A percentile compares a stretch with the other conserved stretches of the same genome.
These are phyloP conservation scores for Acanthamoeba castellanii DNA, from an alignment of 208 protist species.

Conservation along the genomic window DNA sequence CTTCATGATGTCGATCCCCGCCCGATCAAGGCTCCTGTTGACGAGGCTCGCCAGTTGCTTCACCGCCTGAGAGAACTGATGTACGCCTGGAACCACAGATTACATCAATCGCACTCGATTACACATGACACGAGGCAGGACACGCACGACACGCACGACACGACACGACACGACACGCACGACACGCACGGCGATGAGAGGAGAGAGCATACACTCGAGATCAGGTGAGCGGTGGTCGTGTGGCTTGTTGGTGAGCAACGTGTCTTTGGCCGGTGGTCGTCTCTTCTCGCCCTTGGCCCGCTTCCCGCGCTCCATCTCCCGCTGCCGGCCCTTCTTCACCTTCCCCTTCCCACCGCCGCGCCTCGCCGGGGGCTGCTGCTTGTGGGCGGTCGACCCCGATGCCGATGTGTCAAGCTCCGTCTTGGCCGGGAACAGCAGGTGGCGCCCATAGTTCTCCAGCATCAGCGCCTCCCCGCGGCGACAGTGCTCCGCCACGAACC, in stretches of 20 bases:
- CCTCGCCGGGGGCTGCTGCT: background rate
- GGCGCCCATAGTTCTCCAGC: background rate
- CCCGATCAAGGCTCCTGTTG: background rate
- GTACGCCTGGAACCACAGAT: background rate
- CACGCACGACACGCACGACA: too few species aligned
- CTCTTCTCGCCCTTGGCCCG: constrained; percentile 10
- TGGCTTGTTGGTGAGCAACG: background rate
- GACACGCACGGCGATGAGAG: background rate
- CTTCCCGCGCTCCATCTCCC: background rate
- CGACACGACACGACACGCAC: too few species aligned
- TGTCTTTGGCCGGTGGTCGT: background rate
- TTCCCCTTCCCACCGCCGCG: constrained; percentile 15
- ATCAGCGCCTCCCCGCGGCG: background rate
- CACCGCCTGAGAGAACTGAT: constrained; percentile 4
- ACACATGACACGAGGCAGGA: too few species aligned
- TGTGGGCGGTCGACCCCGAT: background rate
- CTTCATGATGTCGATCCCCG: background rate
- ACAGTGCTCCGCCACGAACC: background rate
- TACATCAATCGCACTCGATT: background rate
- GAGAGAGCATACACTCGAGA: background rate
- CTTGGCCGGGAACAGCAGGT: constrained; percentile 24
- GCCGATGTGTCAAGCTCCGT: background rate
- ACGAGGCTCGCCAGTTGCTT: background rate
- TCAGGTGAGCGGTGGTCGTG: background rate
- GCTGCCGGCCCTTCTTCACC: constrained; percentile 38